phyloP scores from a whole-genome alignment of 108 stramenopile genomes.

The Cyclotella cryptica region DNA sequence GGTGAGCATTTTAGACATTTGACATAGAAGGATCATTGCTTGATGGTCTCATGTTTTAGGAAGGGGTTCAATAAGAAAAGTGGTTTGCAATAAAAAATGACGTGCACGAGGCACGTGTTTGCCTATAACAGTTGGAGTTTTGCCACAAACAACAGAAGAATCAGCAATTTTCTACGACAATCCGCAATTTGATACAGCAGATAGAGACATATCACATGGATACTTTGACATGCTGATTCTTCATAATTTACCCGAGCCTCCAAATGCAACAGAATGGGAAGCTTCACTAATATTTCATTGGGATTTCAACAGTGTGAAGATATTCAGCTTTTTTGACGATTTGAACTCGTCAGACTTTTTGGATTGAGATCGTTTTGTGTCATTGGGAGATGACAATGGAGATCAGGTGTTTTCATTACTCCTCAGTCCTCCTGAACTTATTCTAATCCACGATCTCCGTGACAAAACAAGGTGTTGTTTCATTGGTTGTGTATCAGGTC shows the following conservation, averaged over 20 bases:
- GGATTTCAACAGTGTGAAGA: conserved; percentile 1
- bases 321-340: not conserved
- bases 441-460: not conserved
- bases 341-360: not conserved
- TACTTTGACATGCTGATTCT: conserved; percentile 6
- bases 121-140: not conserved
- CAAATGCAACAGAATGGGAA: conserved; percentile 6
- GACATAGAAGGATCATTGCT: not conserved
- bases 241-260: not conserved
- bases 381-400: conserved; percentile 4
- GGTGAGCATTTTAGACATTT: not conserved
- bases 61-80: not conserved
- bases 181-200: not conserved
- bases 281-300: not conserved
- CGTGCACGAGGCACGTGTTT: not conserved
- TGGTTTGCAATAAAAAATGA: too few relatives aligned
- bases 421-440: not conserved
- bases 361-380: not conserved
- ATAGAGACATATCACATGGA: not conserved
- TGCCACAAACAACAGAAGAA: not conserved
- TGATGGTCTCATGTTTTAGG: not conserved
- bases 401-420: not conserved
- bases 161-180: conserved; percentile 7
- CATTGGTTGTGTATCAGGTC: conserved; percentile 8
- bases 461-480: not conserved